These are phyloP conservation scores for Candida easanensis DNA, from an alignment of 805 yeast species.

Conservation along the genomic window DNA sequence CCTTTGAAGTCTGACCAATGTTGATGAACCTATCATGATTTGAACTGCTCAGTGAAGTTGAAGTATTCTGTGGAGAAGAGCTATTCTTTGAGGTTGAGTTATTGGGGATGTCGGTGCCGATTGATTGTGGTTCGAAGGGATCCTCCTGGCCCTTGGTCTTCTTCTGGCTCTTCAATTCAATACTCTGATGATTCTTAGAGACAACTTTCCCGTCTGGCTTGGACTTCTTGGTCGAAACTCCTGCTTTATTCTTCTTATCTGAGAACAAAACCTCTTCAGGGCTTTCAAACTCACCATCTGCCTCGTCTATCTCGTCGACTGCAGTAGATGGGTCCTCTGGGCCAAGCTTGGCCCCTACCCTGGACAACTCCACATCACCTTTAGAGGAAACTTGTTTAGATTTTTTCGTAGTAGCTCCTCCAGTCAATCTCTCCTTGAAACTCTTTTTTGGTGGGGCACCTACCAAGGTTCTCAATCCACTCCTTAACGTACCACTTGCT, in stretches of 20 bases:
- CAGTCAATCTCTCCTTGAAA: neutral
- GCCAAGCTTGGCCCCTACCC: constrained; percentile 1
- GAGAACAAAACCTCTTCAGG: constrained; percentile 10
- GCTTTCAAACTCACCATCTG: constrained; percentile 8
- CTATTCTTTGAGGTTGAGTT: too few species aligned
- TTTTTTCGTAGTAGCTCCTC: too few species aligned
- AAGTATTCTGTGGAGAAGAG: too few species aligned
- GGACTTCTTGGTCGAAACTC: neutral
- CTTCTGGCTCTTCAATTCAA: neutral
- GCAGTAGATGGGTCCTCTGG: constrained; percentile 1
- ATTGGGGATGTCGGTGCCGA: too few species aligned
- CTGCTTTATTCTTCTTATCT: neutral
- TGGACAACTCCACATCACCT: neutral
- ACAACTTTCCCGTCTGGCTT: too few species aligned
- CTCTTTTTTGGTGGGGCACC: neutral
- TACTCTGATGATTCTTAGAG: constrained; percentile 5
- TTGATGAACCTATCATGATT: constrained; percentile 6
- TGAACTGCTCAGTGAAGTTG: neutral
- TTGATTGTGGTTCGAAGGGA: neutral
- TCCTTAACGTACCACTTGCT: constrained; percentile 2
- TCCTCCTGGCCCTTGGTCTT: neutral
- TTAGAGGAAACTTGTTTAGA: too few species aligned
- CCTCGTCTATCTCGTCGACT: neutral
- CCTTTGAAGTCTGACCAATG: neutral
- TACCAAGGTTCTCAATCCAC: constrained; percentile 5